A percentile compares a stretch with the other conserved stretches of the same genome.
phyloP scores from a whole-genome alignment of 306 rosid genomes.

The Alnus glutinosa region DNA sequence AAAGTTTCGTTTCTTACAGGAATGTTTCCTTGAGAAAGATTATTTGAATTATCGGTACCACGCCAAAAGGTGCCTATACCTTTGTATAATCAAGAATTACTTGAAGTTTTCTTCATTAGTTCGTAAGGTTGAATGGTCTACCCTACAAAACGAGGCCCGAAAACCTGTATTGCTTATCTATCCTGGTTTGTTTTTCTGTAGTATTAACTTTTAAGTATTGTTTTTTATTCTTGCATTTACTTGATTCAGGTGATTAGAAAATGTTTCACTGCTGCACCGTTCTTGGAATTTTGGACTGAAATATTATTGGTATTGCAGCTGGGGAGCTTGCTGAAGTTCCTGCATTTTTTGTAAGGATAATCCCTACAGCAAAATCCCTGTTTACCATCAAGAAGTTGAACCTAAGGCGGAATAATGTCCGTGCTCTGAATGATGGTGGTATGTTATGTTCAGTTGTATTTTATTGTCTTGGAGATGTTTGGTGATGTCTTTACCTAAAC shows the following conservation, averaged over 20 bases:
- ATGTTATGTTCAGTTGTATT: slow-evolving; percentile 17
- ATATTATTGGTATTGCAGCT: slow-evolving; percentile 41
- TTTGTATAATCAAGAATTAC: slow-evolving; percentile 68
- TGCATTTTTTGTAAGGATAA: slow-evolving; percentile 56
- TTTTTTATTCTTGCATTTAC: neutral
- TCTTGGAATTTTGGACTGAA: slow-evolving; percentile 14
- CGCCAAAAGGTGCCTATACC: slow-evolving; percentile 84
- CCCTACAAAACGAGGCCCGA: slow-evolving; percentile 80
- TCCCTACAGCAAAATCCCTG: slow-evolving; percentile 62
- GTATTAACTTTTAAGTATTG: neutral
- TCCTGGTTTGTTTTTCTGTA: slow-evolving; percentile 59
- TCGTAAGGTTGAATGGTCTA: slow-evolving; percentile 78
- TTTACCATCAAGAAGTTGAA: slow-evolving; percentile 60
- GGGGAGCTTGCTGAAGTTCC: slow-evolving; percentile 47
- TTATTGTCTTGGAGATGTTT: slow-evolving; percentile 8
- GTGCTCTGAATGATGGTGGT: slow-evolving; percentile 57
- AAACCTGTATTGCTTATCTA: slow-evolving; percentile 68
- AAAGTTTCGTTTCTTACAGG: slow-evolving; percentile 47
- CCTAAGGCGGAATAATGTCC: slow-evolving; percentile 70
- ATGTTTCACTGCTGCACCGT: neutral
- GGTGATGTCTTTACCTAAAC: slow-evolving; percentile 7
- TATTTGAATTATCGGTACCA: slow-evolving; percentile 87
- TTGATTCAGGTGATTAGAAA: neutral
- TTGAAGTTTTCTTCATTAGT: slow-evolving; percentile 57
- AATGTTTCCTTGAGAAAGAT: slow-evolving; percentile 89